Base-by-base conservation (phyloP, 2,329 filamentous ascomycete species). In the Diaporthe sp. region DNA sequence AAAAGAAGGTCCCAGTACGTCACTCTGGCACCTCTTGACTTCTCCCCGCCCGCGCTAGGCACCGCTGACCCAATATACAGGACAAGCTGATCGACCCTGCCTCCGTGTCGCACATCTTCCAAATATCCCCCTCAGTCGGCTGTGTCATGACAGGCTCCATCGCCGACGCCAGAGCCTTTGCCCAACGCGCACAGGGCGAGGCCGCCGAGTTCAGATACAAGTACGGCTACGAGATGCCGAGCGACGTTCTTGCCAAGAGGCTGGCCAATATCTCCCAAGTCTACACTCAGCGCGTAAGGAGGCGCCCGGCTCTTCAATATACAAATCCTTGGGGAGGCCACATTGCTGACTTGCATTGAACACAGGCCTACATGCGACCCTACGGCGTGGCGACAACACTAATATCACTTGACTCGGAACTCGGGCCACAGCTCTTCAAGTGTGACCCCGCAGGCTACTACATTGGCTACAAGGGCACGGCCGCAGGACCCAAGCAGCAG, bases 71-170 rank as follows among this genome's bases (percentile, higher is more conserved):
- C 73, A 70, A 39, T 55, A 58, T 25, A 46, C 82, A 98, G 96
- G 97, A 99, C 88, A 99, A 99, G 91, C 92, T 99, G 83, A 98
- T 99, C 88, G 97, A 99, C 85, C 96, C 97, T 73, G 91, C 95
- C 75, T 99, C 97, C 78, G 97, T 99, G 80, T 96, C 97, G 79
- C 96, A 99, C 89, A 94, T 99, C 87, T 98, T 98, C 91, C 95
- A 94, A 85, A 92, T 99, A 82, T 99, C 97, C 51, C 95, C 96
- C 15, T 98, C 95, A 6, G 95, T 99, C 80, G 97, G 97, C 79
- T 98, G 96, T 84, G 97, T 98, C 82, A 98, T 99, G 93, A 99
- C 97, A 68, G 97, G 97, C 72, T 98, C 97, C 79, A 98, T 99
- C 85, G 96, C 97, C 81, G 97, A 99, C 88, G 97, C 97, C 77